phyloP scores from a whole-genome alignment of 2,329 filamentous ascomycete genomes.

The Raffaelea albimanens region DNA sequence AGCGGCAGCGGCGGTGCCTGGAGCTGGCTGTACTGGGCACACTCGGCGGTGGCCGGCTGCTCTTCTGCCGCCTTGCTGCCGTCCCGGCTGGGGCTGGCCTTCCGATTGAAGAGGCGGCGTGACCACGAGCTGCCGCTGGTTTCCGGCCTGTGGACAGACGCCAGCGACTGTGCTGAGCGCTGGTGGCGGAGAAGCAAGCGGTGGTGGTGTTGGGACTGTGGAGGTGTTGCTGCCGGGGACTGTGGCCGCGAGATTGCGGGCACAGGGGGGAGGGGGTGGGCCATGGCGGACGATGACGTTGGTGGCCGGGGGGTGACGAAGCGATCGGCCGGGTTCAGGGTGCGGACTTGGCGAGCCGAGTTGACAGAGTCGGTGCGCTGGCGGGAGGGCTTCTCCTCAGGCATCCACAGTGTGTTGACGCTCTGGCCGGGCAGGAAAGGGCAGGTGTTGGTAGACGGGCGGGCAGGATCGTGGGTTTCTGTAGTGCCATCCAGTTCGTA shows the following conservation, averaged over 20 bases:
- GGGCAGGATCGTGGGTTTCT: conserved; percentile 64
- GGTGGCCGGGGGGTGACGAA: conserved; percentile 60
- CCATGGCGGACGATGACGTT: conserved; percentile 24
- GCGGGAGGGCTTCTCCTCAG: conserved; percentile 53
- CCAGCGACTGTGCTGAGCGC: conserved; percentile 31
- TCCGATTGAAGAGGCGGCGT: conserved; percentile 38
- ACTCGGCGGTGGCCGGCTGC: not conserved
- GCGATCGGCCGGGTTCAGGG: conserved; percentile 70
- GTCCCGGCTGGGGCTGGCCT: not conserved
- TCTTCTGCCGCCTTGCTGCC: not conserved
- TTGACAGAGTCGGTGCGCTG: conserved; percentile 57
- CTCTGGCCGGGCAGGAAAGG: conserved; percentile 81
- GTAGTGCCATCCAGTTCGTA: conserved; percentile 73
- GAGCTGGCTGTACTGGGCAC: not conserved
- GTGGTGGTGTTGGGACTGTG: not conserved
- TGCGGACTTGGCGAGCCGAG: conserved; percentile 53
- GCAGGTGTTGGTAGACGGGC: conserved; percentile 69
- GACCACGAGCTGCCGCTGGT: conserved; percentile 24
- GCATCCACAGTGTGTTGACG: conserved; percentile 77
- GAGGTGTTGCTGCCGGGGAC: not conserved
- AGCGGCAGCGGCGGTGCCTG: not conserved
- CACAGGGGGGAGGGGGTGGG: conserved; percentile 6
- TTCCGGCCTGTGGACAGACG: not conserved
- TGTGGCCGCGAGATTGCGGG: conserved; percentile 17
- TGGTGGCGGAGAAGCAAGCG: conserved; percentile 20